Conservation (phyloP, 1,139 yeast genomes). For the Lodderomyces theae region DNA sequence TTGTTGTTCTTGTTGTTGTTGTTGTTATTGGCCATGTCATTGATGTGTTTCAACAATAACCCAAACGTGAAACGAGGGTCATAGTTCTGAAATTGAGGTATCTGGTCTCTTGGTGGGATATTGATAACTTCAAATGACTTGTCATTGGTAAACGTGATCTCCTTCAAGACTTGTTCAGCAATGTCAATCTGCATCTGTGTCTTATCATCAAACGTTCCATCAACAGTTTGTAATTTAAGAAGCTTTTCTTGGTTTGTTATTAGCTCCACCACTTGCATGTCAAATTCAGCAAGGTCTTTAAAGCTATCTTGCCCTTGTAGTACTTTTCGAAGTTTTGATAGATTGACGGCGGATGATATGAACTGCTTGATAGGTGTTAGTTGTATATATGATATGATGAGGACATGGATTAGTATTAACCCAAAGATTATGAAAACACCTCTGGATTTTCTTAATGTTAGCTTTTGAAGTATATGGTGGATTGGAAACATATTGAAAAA, state of each 20-base stretch:
- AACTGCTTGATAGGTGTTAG: conserved; percentile 7
- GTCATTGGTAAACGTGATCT: background rate
- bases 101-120: conserved; percentile 8
- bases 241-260: conserved; percentile 1
- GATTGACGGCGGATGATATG: conserved; percentile 9
- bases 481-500: background rate
- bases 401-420: conserved; percentile 19
- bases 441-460: conserved; percentile 19
- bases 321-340: conserved; percentile 6
- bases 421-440: conserved; percentile 17
- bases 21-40: conserved; percentile 4
- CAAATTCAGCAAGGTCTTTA: conserved; percentile 2
- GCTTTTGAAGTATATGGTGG: background rate
- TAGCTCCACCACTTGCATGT: conserved; percentile 2
- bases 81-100: conserved; percentile 19
- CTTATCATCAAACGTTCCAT: background rate
- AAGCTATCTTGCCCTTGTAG: conserved; percentile 4
- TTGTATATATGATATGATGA: conserved; percentile 15
- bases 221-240: background rate
- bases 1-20: conserved; percentile 2
- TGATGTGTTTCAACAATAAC: conserved; percentile 22
- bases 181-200: background rate
- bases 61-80: conserved; percentile 38
- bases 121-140: conserved; percentile 5
- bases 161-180: background rate